Evolutionary conservation across 106 monocot genomes (phyloP).

Genomic region (Dendrobium nobile): DNA sequence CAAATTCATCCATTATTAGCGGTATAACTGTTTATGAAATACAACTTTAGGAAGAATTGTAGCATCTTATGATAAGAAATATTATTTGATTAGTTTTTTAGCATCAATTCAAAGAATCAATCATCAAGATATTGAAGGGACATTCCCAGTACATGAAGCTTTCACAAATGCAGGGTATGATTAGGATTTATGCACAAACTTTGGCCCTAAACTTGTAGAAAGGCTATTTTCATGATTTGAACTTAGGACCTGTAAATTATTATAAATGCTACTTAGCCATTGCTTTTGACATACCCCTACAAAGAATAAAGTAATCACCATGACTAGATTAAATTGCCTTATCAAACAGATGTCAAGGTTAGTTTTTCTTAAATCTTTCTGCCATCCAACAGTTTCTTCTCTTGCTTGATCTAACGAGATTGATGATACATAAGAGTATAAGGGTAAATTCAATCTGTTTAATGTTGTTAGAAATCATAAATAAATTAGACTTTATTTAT

Average conservation of each 20-base stretch:
- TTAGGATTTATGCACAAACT: not conserved
- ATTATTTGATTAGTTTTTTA: not conserved
- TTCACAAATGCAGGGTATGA: not conserved
- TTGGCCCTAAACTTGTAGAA: not conserved
- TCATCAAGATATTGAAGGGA: not conserved
- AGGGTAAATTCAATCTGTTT: not conserved
- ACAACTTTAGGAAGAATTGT: not conserved
- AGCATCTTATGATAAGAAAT: not conserved
- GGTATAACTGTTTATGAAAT: too few relatives aligned
- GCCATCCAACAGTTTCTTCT: not conserved
- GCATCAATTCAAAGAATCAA: not conserved
- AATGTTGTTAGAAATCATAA: not conserved
- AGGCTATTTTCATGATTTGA: not conserved
- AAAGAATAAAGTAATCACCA: not conserved
- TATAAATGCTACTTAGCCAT: not conserved
- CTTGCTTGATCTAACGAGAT: not conserved
- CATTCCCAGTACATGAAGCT: not conserved
- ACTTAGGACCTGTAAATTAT: not conserved
- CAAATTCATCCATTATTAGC: too few relatives aligned
- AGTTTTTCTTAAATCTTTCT: not conserved
- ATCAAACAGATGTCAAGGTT: not conserved
- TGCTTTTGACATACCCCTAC: not conserved
- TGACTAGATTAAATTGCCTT: not conserved
- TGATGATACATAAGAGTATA: not conserved
- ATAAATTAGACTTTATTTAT: too few relatives aligned